Percentiles rank a stretch among this genome's conserved stretches.
These are phyloP conservation scores for Phytophthora capsici DNA, from an alignment of 352 stramenopile genomes.

Conservation along the genomic window DNA sequence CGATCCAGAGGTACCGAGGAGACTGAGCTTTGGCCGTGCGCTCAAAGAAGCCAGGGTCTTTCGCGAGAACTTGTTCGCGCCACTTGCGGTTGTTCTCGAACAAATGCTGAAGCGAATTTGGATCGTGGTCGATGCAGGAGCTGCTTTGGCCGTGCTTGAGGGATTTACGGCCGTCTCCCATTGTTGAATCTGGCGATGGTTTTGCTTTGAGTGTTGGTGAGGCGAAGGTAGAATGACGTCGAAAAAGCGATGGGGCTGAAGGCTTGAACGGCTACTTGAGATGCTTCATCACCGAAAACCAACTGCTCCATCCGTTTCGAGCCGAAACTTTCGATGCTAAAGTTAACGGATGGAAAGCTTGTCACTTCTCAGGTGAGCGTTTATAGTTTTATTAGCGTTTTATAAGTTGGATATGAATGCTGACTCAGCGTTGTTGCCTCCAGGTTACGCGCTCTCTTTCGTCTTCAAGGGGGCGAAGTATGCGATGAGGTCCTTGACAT, in stretches of 20 bases:
- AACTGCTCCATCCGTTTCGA: conserved; percentile 6
- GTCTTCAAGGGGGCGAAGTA: conserved; percentile 48
- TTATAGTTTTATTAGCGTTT: not conserved
- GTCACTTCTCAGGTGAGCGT: not conserved
- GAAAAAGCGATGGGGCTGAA: not conserved
- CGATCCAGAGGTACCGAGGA: conserved; percentile 91
- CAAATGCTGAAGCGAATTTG: conserved; percentile 48
- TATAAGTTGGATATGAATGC: not conserved
- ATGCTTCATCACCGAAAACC: not conserved
- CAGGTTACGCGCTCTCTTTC: conserved; percentile 17
- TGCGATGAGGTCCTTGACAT: conserved; percentile 51
- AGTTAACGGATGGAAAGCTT: no score
- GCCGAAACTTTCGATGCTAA: no score
- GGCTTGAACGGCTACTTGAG: not conserved
- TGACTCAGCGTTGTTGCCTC: no score
- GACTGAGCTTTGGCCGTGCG: conserved; percentile 69
- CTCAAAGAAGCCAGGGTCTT: conserved; percentile 73
- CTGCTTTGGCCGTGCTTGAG: conserved; percentile 25
- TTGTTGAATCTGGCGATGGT: not conserved
- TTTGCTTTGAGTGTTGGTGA: not conserved
- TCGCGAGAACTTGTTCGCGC: conserved; percentile 57
- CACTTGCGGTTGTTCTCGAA: conserved; percentile 78
- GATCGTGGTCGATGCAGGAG: conserved; percentile 23
- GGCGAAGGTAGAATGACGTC: conserved; percentile 17
- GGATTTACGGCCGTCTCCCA: conserved; percentile 12